Base-by-base conservation (phyloP, 2,329 filamentous ascomycete species). In the Trichoderma asperellum region DNA sequence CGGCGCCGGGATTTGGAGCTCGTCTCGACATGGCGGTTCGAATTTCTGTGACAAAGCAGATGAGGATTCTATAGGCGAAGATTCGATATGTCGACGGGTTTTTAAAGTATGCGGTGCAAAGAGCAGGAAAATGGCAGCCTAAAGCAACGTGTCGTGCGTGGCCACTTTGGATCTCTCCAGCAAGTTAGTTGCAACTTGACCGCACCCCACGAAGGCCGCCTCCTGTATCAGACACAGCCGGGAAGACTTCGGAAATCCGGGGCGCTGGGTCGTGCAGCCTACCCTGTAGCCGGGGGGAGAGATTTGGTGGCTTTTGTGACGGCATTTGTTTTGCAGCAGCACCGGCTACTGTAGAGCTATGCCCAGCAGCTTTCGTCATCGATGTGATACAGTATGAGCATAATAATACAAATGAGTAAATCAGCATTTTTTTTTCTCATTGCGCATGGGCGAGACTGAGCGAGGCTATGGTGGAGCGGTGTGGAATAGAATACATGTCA, bases 1-100 rank as follows among this genome's bases (percentile, higher is more conserved):
- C 93, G 74, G 93, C 92, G 73, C 89, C 90, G 78, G 92, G 89
- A 82, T 93, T 92, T 70, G 89, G 88, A 71, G 88, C 83, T 79
- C 92, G 89, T 84, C 93, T 88, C 76, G 93, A 96, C 92, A 96
- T 96, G 74, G 82, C 66, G 72, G 72, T 70, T 57, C 69, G 61
- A 68, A 29, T 60, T 35, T 29, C 16, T 24, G 35, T 24, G 29
- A 49, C 34, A 43, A 35, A 43, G 40, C 16, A 37, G 37, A 43
- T 21, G 64, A 67, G 16, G 32, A 16, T 27, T 61, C 16, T 16
- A 52, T 24, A 7, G n/a, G 24, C 43, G 12, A 29, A 18, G 4
- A 34, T 57, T 2, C 14, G 12, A 27, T 12, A 56, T n/a, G 47
- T 34, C 61, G 34, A 21, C 2, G 21, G 18, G 52, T 29, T 57